Evolutionary conservation across 495 filamentous ascomycete species (phyloP), one percentile per base, ranked within the genome.

Genomic region (Aspergillus conjunctus): DNA sequence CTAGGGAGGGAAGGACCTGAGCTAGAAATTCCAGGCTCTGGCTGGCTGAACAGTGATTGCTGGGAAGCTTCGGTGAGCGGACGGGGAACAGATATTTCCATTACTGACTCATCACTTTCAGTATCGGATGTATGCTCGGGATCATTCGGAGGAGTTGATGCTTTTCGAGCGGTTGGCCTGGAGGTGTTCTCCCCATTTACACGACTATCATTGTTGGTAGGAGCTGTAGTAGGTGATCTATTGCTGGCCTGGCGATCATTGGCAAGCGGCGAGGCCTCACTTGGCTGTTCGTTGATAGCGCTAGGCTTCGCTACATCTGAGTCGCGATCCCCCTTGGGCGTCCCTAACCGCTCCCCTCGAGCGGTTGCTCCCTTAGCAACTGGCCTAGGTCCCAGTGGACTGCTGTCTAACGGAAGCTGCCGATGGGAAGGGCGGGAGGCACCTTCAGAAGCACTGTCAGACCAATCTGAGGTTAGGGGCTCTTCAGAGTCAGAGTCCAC

Each of bases 51-150:
- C 34, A 67, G 54, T 30, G 51, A 56, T 49, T 70, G 62, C 55
- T 73, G 72, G 14, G 66, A 60, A 33, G 51, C 65, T 54, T 56
- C 71, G 18, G 69, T 72, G 14, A 85, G 71, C 5, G 81, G 78
- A 53, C 72, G 71, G 22, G 84, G 85, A 6, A 83, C 69, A 66
- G 77, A 75, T 14, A 81, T 66, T 46, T 86, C 83, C 67, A 87
- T 77, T n/a, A 78, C 76, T 3, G 76, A 77, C 9, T 87, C 85
- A 15, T 78, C 76, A 57, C 67, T 72, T 34, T 68, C 68, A 45
- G 54, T 60, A 37, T 71, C 70, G 12, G 71, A 71, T 48, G 71
- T 66, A 18, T 58, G 45, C 11, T 46, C 32, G 32, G 3, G 3
- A 22, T 18, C 34, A 31, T 59, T 39, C 2, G 18, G 7, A 17